Conservation (phyloP, 495 filamentous ascomycete species). For the Elaphomyces granulatus region DNA sequence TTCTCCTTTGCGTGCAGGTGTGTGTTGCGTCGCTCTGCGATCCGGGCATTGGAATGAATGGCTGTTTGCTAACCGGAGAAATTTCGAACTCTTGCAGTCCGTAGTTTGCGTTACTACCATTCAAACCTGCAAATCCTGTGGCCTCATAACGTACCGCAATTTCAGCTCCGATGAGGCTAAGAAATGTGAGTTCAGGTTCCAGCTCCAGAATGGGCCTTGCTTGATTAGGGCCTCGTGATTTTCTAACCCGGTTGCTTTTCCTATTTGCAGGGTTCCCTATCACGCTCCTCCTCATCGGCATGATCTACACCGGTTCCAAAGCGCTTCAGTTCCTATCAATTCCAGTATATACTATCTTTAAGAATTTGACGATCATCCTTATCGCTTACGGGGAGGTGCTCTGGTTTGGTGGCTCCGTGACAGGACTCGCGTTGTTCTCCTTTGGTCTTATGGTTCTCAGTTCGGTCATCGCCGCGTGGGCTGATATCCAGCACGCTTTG, state of each 20-base stretch:
- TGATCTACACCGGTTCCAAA: conserved; percentile 98
- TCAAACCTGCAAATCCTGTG: conserved; percentile 62
- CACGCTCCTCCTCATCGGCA: conserved; percentile 89
- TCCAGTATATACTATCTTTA: conserved; percentile 99
- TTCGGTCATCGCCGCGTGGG: conserved; percentile 92
- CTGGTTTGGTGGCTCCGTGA: conserved; percentile 96
- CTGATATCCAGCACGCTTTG: conserved; percentile 84
- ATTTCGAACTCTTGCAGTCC: conserved; percentile 55
- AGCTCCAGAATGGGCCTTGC: no score
- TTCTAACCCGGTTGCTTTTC: no score
- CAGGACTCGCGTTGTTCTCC: conserved; percentile 74
- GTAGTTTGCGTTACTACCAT: conserved; percentile 86
- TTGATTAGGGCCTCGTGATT: no score
- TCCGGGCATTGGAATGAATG: neutral
- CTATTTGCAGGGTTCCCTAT: conserved; percentile 83
- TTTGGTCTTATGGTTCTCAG: conserved; percentile 97
- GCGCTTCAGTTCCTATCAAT: conserved; percentile 94
- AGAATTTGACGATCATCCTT: conserved; percentile 97
- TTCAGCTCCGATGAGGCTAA: conserved; percentile 83
- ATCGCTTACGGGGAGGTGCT: conserved; percentile 98
- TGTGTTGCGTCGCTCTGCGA: conserved; percentile 10
- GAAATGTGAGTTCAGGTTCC: conserved; percentile 72
- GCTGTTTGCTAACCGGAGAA: neutral
- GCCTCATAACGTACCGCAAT: conserved; percentile 79
- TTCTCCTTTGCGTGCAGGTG: conserved; percentile 88